A percentile compares a stretch with the other conserved stretches of the same genome.
Evolutionary conservation across 208 protist genomes (phyloP).

Genomic region (Pavlovales sp.): DNA sequence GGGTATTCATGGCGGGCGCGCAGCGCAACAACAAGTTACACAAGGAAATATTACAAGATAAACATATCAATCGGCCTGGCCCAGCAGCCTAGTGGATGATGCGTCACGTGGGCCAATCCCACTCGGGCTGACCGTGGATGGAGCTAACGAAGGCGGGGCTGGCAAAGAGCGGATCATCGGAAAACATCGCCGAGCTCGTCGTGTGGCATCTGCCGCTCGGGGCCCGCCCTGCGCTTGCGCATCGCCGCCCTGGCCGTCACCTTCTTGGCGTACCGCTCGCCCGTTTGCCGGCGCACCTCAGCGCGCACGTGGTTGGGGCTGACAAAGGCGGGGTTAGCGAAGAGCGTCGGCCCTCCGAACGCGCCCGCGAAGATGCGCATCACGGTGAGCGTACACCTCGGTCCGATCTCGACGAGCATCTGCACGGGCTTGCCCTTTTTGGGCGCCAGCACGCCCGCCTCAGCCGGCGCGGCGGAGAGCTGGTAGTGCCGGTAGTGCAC

Average conservation of each 20-base stretch:
- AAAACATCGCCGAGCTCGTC: neutral
- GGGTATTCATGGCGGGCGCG: too few relatives aligned
- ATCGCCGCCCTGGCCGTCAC: neutral
- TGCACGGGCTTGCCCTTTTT: neutral
- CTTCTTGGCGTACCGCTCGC: neutral
- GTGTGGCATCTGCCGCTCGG: neutral
- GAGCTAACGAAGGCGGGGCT: conserved; percentile 72
- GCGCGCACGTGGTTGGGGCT: conserved; percentile 60
- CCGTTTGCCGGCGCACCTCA: neutral
- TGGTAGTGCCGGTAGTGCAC: conserved; percentile 98
- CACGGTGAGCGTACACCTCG: conserved; percentile 85
- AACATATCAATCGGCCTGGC: too few relatives aligned
- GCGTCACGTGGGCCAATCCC: too few relatives aligned
- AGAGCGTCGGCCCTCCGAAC: conserved; percentile 87
- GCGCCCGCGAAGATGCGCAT: conserved; percentile 70
- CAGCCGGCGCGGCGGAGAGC: conserved; percentile 58
- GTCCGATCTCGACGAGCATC: conserved; percentile 88
- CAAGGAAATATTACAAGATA: too few relatives aligned
- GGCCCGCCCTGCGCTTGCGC: too few relatives aligned
- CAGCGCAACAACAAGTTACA: too few relatives aligned
- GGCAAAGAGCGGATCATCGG: conserved; percentile 80
- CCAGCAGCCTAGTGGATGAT: too few relatives aligned
- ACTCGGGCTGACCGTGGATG: too few relatives aligned
- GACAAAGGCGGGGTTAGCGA: conserved; percentile 75
- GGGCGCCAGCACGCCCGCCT: neutral